phyloP scores from a whole-genome alignment of 805 yeast species.

The Komagataella kurtzmanii region DNA sequence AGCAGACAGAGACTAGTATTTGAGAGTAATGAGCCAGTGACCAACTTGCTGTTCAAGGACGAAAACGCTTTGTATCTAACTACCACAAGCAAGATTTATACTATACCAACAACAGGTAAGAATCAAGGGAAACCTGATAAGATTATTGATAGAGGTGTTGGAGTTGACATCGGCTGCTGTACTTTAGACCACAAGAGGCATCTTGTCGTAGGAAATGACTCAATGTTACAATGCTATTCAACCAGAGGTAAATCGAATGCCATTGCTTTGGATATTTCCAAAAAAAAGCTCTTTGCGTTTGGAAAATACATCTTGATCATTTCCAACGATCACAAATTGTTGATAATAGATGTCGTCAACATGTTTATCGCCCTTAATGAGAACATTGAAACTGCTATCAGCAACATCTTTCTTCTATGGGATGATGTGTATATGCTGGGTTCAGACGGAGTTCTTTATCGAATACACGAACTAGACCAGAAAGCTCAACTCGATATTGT shows the following conservation, averaged over 20 bases:
- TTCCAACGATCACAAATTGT: conserved; percentile 1
- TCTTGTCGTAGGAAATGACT: conserved; percentile 52
- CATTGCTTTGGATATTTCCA: conserved; percentile 42
- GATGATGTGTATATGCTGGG: conserved; percentile 47
- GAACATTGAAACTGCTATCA: conserved; percentile 52
- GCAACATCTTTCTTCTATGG: conserved; percentile 44
- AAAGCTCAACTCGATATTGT: conserved; percentile 59
- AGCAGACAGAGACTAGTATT: conserved; percentile 74
- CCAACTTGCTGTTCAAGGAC: conserved; percentile 53
- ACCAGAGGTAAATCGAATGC: conserved; percentile 38
- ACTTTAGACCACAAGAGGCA: conserved; percentile 17
- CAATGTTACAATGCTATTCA: conserved; percentile 52
- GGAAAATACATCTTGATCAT: conserved; percentile 38
- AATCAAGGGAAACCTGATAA: conserved; percentile 51
- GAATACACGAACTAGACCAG: conserved; percentile 50
- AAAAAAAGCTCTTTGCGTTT: conserved; percentile 33
- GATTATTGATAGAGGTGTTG: conserved; percentile 29
- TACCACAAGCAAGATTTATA: conserved; percentile 58
- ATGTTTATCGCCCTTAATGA: conserved; percentile 59
- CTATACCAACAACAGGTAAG: conserved; percentile 68
- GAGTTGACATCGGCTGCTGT: conserved; percentile 37
- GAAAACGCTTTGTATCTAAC: conserved; percentile 51
- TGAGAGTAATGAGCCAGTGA: conserved; percentile 67
- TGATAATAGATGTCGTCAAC: conserved; percentile 57
- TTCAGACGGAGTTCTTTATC: conserved; percentile 63